phyloP scores from a whole-genome alignment of 2,329 filamentous ascomycete species.

The Penicillium capsulatum region DNA sequence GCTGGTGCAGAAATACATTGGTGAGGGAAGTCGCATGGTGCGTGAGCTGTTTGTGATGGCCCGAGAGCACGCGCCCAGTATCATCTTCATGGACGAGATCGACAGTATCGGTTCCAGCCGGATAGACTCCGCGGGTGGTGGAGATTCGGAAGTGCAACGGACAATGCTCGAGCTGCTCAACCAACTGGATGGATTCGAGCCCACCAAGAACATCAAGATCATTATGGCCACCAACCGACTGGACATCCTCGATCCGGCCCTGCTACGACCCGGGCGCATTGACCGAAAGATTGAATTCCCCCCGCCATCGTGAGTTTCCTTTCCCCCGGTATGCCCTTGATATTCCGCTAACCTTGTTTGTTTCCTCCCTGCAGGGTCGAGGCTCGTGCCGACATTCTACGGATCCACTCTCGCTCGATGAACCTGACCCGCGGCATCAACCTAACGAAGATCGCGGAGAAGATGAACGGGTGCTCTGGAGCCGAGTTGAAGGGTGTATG shows the following conservation, averaged over 20 bases:
- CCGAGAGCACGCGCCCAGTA: conserved; percentile 92
- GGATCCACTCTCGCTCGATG: conserved; percentile 97
- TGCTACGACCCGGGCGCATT: conserved; percentile 93
- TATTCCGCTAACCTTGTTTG: conserved; percentile 18
- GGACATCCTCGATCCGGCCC: conserved; percentile 91
- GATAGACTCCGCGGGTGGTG: conserved; percentile 90
- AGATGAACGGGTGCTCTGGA: conserved; percentile 99
- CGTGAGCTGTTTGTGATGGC: conserved; percentile 99
- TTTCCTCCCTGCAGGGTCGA: conserved; percentile 61
- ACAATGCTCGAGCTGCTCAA: conserved; percentile 98
- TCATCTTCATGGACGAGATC: conserved; percentile 99
- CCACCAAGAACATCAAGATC: conserved; percentile 99
- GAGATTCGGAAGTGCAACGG: conserved; percentile 95
- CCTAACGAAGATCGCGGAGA: conserved; percentile 96
- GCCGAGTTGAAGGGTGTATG: conserved; percentile 98
- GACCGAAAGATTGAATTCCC: conserved; percentile 99
- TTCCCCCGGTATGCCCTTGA: conserved; percentile 1
- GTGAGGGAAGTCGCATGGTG: conserved; percentile 96
- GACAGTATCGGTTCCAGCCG: conserved; percentile 97
- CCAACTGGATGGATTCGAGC: conserved; percentile 97
- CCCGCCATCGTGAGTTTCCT: conserved; percentile 65
- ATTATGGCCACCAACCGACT: conserved; percentile 99
- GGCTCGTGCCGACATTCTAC: conserved; percentile 92
- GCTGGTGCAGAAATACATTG: conserved; percentile 98
- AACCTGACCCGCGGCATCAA: conserved; percentile 97